Evolutionary conservation across 352 stramenopile species (phyloP).

Genomic region (Phytophthora agathidicida): DNA sequence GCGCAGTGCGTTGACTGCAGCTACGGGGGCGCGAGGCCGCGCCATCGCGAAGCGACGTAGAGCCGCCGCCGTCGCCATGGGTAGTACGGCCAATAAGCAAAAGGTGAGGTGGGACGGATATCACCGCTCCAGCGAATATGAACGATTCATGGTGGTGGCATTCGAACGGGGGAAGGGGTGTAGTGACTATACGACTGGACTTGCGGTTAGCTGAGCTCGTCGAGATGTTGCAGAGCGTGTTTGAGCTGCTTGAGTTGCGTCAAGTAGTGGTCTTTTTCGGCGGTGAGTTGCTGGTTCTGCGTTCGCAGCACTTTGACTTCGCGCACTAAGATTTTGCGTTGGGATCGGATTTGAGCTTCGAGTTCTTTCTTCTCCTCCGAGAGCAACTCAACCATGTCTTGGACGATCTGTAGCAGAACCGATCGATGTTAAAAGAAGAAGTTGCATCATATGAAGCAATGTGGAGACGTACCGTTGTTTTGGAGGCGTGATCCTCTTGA

Average conservation of each 20-base stretch:
- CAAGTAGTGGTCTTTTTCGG: slow-evolving; percentile 78
- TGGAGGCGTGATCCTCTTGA: slow-evolving; percentile 60
- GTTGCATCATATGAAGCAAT: neutral
- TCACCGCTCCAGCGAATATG: too few relatives aligned
- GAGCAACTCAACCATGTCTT: slow-evolving; percentile 83
- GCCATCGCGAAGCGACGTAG: slow-evolving; percentile 41
- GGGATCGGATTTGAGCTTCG: slow-evolving; percentile 68
- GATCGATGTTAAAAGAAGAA: neutral
- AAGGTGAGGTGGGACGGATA: too few relatives aligned
- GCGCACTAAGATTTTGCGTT: slow-evolving; percentile 82
- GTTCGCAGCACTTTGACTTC: slow-evolving; percentile 77
- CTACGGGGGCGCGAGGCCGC: slow-evolving; percentile 10
- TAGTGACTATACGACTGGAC: too few relatives aligned
- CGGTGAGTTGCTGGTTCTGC: slow-evolving; percentile 68
- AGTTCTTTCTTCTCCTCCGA: slow-evolving; percentile 81
- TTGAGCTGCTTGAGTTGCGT: slow-evolving; percentile 80
- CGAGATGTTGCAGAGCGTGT: slow-evolving; percentile 70
- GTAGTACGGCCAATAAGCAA: too few relatives aligned
- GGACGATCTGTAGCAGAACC: slow-evolving; percentile 56
- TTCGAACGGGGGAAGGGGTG: too few relatives aligned
- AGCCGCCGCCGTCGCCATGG: slow-evolving; percentile 48
- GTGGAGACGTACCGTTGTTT: slow-evolving; percentile 49
- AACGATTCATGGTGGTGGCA: too few relatives aligned
- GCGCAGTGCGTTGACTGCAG: neutral
- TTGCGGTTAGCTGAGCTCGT: slow-evolving; percentile 64